These are phyloP conservation scores for Acer saccharum DNA, from an alignment of 345 rosid species.

Conservation along the genomic window DNA sequence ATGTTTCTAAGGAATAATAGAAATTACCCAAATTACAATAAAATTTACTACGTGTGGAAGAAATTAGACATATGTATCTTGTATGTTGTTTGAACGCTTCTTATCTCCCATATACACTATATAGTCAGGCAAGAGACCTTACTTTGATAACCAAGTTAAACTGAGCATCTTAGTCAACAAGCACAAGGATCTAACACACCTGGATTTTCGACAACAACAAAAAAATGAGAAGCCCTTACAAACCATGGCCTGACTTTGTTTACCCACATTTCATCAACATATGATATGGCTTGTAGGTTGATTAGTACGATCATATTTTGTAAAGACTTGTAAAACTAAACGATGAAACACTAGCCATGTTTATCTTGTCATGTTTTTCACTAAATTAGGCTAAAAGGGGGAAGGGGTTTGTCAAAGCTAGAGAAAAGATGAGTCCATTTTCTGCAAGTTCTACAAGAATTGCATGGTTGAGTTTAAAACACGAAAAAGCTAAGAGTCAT, in stretches of 20 bases:
- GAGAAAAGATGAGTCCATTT: neutral
- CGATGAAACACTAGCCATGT: neutral
- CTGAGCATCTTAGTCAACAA: neutral
- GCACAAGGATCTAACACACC: too few relatives aligned
- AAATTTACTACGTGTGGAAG: neutral
- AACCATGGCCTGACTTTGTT: neutral
- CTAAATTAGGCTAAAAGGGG: neutral
- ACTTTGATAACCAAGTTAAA: neutral
- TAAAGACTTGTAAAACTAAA: neutral
- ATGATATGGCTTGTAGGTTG: neutral
- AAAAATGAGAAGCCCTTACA: neutral
- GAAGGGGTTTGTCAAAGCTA: neutral
- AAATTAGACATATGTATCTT: too few relatives aligned
- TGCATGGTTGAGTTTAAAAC: too few relatives aligned
- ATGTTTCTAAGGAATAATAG: neutral
- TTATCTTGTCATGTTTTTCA: neutral
- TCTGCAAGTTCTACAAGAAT: neutral
- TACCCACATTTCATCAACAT: neutral
- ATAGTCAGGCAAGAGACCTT: neutral
- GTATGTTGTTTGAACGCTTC: neutral
- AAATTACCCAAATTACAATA: neutral
- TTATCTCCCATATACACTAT: neutral
- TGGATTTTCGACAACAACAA: too few relatives aligned
- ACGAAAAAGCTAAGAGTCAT: neutral
- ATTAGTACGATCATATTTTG: neutral